Base-by-base conservation (phyloP, 495 filamentous ascomycete genomes). In the Glutinoglossum americanum region DNA sequence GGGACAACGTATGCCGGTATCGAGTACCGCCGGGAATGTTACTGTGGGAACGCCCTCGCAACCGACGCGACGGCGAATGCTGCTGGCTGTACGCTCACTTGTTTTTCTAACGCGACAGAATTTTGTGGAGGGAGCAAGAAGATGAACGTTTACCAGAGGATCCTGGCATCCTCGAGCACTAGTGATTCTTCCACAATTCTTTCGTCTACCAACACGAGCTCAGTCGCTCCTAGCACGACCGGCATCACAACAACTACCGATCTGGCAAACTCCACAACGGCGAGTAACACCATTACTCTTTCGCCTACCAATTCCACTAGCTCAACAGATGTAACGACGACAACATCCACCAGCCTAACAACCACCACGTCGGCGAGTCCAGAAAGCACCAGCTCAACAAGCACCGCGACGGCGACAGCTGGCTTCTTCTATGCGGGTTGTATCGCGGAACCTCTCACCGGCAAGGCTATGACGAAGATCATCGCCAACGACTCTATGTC, bases 21-120 rank as follows among this genome's bases (percentile, higher is more conserved):
- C 37, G 62, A 64, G 32, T 64, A 64, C 33, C 39, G 49, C 19
- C 51, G 26, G 33, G 56, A 63, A 55, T 64, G 62, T 61, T 64
- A 60, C 49, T 64, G 62, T 54, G 62, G 54, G 23, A 63, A 64
- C 55, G 47, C 57, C 32, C n/a, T 64, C 28, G 35, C 61, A 8
- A 13, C 57, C 19, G 57, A 57, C 35, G 53, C 53, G 21, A 10
- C 35, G 21, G 25, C 23, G 3, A 55, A 33, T n/a, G 11, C 53
- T 55, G 25, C 28, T 35, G 53, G 53, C 53, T 55, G 53, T 19
- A 35, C 53, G 27, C 19, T 55, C 7, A 55, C 53, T 33, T 55
- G 53, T 41, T 33, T 41, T 19, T 25, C 28, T 1, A 55, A 55
- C 27, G 35, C 28, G 4, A 55, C 53, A 6, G 53, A 55, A n/a